Conservation (phyloP, 192 early-diverging fungal genomes). For the Backusella liffmaniae region DNA sequence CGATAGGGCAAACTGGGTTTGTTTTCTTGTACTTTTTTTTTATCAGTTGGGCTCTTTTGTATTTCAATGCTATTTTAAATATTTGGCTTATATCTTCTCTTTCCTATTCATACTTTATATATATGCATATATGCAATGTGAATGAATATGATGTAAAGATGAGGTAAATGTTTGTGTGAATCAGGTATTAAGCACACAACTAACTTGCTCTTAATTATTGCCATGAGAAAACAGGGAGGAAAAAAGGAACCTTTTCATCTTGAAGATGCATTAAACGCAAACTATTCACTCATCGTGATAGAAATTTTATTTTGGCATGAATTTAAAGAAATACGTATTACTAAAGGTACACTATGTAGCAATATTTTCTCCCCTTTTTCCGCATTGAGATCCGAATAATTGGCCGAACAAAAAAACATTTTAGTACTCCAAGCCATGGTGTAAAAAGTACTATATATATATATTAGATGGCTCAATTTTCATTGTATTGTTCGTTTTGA, state of each 20-base stretch:
- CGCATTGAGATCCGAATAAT: not conserved
- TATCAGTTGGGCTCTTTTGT: not conserved
- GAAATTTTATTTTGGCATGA: not conserved
- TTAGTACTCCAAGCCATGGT: not conserved
- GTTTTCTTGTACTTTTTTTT: not conserved
- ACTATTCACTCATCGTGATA: not conserved
- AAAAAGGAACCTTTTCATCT: not conserved
- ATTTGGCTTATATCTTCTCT: not conserved
- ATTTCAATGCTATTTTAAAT: not conserved
- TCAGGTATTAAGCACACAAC: not conserved
- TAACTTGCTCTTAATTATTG: not conserved
- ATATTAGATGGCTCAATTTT: not conserved
- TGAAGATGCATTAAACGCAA: not conserved
- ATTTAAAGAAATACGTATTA: not conserved
- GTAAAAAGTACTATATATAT: not conserved
- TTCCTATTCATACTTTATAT: not conserved
- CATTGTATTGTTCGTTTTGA: not conserved
- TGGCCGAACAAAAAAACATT: not conserved
- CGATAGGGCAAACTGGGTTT: not conserved
- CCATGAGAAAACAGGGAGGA: not conserved
- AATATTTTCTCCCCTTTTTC: not conserved
- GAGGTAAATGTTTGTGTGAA: not conserved
- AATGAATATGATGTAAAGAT: not conserved
- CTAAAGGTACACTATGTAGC: not conserved
- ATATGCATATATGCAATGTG: not conserved